Evolutionary conservation across 169 alveolate species (phyloP), one percentile per base, ranked within the genome.

Genomic region (Plasmodium coatneyi): DNA sequence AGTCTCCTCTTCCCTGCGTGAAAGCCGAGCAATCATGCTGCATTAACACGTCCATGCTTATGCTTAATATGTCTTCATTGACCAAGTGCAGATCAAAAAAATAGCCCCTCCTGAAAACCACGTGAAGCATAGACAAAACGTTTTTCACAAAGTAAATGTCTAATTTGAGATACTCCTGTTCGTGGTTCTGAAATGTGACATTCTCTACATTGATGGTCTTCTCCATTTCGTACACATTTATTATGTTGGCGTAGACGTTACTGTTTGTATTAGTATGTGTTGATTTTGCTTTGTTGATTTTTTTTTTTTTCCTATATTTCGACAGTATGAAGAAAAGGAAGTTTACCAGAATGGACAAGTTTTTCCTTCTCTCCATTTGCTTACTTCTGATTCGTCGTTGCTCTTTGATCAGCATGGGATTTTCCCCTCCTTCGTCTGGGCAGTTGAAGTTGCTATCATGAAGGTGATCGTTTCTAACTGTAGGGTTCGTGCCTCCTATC

Each of bases 131-230:
- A 41, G 71, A 86, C 80, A 86, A 19, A 78, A 86, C 25, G 41
- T 86, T 86, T 76, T 76, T 86, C 80, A 86, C 39, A 78, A 86
- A 86, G 56, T 49, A 86, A 54, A 86, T 74, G 43, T 86, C 84
- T 10, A 86, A n/a, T 86, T 86, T 86, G 43, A 86, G 93, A 76
- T 86, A 86, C 6, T 76, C 80, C 80, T 76, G 71, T 49, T 86
- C 93, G 39, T 86, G 93, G 43, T 56, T 74, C 66, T 86, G 93
- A 86, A 86, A 86, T 12, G 84, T 86, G 32, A 56, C 93, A 86
- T 86, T 86, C 43, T 86, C 93, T 19, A 76, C 70, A 56, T 86
- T 76, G 41, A 86, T 74, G 34, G 30, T 49, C 66, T 86, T 74
- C 60, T 86, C 93, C 12, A 86, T 19, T 86, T 86, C 93, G 41